Conservation (phyloP, 164 flowering plant species). For the Kalanchoe fedtschenkoi region DNA sequence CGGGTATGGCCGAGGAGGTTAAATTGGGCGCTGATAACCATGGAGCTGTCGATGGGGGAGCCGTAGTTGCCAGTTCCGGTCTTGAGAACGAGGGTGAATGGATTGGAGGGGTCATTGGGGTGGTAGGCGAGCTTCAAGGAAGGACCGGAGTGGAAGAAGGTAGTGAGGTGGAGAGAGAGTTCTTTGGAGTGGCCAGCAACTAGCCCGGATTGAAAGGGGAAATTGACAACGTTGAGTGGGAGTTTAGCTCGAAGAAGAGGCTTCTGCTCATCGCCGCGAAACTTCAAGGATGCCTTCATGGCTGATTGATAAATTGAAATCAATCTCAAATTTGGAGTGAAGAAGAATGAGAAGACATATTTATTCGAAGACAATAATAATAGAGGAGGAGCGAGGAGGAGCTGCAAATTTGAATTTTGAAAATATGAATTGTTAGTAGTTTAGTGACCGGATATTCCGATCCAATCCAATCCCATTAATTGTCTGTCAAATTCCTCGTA, state of each 20-base stretch:
- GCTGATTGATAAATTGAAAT: slow-evolving; percentile 3
- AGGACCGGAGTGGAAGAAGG: slow-evolving; percentile 67
- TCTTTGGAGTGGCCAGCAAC: slow-evolving; percentile 60
- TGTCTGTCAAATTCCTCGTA: too few relatives aligned
- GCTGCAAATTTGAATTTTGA: too few relatives aligned
- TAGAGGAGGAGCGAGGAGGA: too few relatives aligned
- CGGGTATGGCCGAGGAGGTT: slow-evolving; percentile 28
- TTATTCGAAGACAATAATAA: too few relatives aligned
- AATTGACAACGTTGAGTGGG: slow-evolving; percentile 48
- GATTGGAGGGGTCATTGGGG: slow-evolving; percentile 57
- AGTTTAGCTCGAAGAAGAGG: slow-evolving; percentile 58
- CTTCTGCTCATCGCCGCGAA: slow-evolving; percentile 55
- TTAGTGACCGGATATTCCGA: too few relatives aligned
- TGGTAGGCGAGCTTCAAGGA: slow-evolving; percentile 43
- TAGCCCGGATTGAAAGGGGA: slow-evolving; percentile 59
- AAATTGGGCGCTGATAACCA: slow-evolving; percentile 67
- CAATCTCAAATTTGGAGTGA: background rate
- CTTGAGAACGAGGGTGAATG: slow-evolving; percentile 49
- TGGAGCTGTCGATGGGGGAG: slow-evolving; percentile 46
- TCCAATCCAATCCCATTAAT: too few relatives aligned
- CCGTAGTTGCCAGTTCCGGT: slow-evolving; percentile 64
- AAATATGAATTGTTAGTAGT: too few relatives aligned
- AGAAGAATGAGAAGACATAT: background rate
- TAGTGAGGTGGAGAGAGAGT: slow-evolving; percentile 40
- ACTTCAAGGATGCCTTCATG: slow-evolving; percentile 66